Conservation (phyloP, 2,329 filamentous ascomycete genomes). For the Clarireedia sp. region DNA sequence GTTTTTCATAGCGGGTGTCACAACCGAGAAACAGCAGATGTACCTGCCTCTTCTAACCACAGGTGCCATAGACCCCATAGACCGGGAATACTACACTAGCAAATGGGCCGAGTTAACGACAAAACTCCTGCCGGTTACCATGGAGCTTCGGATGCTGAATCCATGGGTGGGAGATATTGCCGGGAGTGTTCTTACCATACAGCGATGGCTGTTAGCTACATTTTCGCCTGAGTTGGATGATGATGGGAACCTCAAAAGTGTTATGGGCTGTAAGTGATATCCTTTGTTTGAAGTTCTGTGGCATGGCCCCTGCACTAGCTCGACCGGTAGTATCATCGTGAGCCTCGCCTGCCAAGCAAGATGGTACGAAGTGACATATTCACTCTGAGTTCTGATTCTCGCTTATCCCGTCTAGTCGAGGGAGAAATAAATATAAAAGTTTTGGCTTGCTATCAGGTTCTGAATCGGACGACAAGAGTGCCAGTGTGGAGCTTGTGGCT, state of each 20-base stretch:
- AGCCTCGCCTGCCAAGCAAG: background rate
- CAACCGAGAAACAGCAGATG: background rate
- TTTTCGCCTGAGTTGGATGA: conserved; percentile 64
- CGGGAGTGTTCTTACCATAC: conserved; percentile 54
- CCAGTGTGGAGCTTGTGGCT: too few relatives aligned
- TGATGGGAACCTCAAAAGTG: conserved; percentile 58
- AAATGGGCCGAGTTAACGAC: conserved; percentile 9
- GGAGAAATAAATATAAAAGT: too few relatives aligned
- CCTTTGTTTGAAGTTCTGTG: conserved; percentile 45
- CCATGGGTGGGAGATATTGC: conserved; percentile 44
- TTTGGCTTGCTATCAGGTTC: too few relatives aligned
- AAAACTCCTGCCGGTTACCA: background rate
- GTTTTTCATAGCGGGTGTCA: conserved; percentile 8
- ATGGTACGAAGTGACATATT: too few relatives aligned
- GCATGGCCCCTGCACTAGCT: conserved; percentile 45
- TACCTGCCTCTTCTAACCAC: conserved; percentile 35
- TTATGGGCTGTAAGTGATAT: conserved; percentile 47
- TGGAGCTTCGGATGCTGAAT: conserved; percentile 7
- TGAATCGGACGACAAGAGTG: too few relatives aligned
- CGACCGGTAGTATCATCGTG: background rate
- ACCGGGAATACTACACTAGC: background rate
- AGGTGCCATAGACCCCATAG: conserved; percentile 56
- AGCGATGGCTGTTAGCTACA: conserved; percentile 73
- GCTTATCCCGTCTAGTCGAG: background rate
- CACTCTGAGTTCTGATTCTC: too few relatives aligned